Conservation (phyloP, 305 asterid genomes). For the Solanum chacoense region DNA sequence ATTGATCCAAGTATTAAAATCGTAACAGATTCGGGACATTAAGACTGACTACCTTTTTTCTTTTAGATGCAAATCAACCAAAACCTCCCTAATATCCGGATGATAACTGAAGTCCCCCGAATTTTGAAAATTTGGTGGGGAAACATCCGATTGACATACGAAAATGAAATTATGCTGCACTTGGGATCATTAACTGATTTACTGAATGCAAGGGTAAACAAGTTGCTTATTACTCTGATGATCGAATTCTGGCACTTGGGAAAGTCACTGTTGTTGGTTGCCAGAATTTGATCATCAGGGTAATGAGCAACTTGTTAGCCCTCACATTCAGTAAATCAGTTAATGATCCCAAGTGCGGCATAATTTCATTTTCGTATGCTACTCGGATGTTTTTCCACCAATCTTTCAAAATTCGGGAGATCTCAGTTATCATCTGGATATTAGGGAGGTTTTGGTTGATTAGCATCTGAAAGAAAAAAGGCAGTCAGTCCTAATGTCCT, state of each 20-base stretch:
- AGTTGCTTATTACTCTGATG: neutral
- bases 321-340: neutral
- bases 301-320: neutral
- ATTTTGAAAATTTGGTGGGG: neutral
- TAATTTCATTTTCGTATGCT: neutral
- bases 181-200: neutral
- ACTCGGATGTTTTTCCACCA: neutral
- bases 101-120: neutral
- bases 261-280: neutral
- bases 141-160: neutral
- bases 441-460: neutral
- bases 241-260: neutral
- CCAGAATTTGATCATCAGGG: neutral
- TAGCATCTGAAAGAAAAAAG: neutral
- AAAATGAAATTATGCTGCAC: neutral
- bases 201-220: neutral
- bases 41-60: neutral
- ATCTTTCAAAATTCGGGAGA: neutral
- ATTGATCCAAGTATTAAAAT: neutral
- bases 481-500: neutral
- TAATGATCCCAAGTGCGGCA: neutral
- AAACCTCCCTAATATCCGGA: neutral
- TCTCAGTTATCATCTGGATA: neutral
- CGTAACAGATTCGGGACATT: neutral
- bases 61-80: neutral